Conservation (phyloP, 192 early-diverging fungal species). For the Phlyctochytrium bullatum region DNA sequence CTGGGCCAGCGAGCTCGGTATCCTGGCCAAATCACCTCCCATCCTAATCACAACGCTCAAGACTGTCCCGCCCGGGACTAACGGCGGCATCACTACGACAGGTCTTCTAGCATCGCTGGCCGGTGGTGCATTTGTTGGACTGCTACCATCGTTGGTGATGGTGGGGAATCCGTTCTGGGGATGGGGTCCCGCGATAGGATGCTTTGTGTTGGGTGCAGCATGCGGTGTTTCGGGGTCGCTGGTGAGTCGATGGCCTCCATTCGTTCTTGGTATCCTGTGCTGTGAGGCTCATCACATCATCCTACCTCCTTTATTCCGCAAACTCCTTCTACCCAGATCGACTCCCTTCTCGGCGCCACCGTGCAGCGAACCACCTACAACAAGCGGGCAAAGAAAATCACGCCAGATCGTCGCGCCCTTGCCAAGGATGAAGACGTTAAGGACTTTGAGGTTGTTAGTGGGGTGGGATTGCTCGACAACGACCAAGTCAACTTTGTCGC, state of each 20-base stretch:
- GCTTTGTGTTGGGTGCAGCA: constrained; percentile 56
- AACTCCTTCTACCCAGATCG: constrained; percentile 47
- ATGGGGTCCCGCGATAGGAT: constrained; percentile 33
- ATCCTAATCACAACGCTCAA: constrained; percentile 76
- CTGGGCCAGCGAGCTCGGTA: constrained; percentile 88
- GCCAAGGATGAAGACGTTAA: constrained; percentile 43
- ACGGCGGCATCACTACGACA: constrained; percentile 74
- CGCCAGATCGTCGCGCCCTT: constrained; percentile 35
- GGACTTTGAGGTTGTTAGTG: constrained; percentile 54
- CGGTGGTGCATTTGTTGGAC: constrained; percentile 71
- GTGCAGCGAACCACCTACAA: constrained; percentile 73
- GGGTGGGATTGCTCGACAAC: constrained; percentile 72
- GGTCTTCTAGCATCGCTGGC: constrained; percentile 75
- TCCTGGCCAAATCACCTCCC: constrained; percentile 72
- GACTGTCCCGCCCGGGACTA: constrained; percentile 85
- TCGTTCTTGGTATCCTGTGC: neutral
- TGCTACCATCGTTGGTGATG: constrained; percentile 44
- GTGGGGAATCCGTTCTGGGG: neutral
- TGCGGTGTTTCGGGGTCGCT: constrained; percentile 76
- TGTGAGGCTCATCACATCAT: too few relatives aligned
- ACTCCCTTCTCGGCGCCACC: constrained; percentile 86
- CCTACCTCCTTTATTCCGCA: neutral
- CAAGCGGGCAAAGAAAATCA: constrained; percentile 56
- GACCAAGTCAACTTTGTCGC: constrained; percentile 81
- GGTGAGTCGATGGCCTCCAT: constrained; percentile 33